Evolutionary conservation across 1,139 yeast genomes (phyloP).

Genomic region (Yamadazyma taylorii): DNA sequence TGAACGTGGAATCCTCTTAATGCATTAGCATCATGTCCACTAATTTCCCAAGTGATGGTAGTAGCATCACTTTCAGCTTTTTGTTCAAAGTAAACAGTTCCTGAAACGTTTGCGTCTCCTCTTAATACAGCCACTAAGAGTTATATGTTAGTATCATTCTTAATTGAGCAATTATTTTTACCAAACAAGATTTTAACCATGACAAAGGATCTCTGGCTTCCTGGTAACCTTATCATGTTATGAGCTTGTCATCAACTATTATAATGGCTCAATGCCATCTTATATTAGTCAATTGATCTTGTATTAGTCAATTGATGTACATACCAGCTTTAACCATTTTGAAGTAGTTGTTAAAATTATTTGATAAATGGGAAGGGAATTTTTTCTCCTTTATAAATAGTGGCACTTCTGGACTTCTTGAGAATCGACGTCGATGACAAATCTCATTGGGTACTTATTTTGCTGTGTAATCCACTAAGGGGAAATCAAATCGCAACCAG

Average conservation of each 20-base stretch:
- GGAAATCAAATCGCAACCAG: too few relatives aligned
- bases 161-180: neutral
- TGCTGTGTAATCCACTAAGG: too few relatives aligned
- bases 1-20: conserved; percentile 97
- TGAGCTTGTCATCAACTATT: too few relatives aligned
- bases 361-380: too few relatives aligned
- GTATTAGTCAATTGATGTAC: conserved; percentile 21
- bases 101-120: conserved; percentile 89
- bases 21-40: conserved; percentile 85
- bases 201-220: neutral
- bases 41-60: conserved; percentile 80
- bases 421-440: neutral
- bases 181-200: neutral
- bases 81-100: conserved; percentile 87
- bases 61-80: conserved; percentile 75
- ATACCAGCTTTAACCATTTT: conserved; percentile 39
- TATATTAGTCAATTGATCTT: conserved; percentile 14
- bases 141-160: conserved; percentile 8
- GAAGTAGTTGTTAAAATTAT: conserved; percentile 7
- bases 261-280: too few relatives aligned
- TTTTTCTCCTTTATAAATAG: neutral
- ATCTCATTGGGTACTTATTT: neutral
- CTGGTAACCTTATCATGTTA: too few relatives aligned
- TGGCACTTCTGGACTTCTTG: neutral
- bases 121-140: conserved; percentile 87